A percentile compares a stretch with the other conserved stretches of the same genome.
phyloP scores from a whole-genome alignment of 495 filamentous ascomycete genomes.

The Parathielavia hyrcaniae region DNA sequence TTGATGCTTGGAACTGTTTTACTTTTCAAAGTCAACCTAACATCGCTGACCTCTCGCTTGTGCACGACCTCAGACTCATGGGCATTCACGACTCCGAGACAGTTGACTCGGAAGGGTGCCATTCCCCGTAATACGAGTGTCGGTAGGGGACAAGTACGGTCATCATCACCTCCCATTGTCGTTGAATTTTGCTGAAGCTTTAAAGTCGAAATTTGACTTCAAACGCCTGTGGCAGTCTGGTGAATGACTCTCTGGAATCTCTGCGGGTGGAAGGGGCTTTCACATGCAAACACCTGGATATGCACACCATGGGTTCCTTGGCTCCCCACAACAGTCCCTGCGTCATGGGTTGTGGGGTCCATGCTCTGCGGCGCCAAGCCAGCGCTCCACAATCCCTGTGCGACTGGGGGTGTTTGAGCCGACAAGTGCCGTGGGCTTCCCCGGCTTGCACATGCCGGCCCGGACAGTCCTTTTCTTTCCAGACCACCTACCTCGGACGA shows the following conservation, averaged over 20 bases:
- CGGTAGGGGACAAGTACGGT: too few relatives aligned
- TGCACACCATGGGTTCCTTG: not conserved
- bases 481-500: not conserved
- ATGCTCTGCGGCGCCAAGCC: not conserved
- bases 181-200: too few relatives aligned
- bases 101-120: too few relatives aligned
- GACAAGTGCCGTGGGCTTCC: constrained; percentile 25
- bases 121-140: too few relatives aligned
- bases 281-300: not conserved
- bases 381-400: constrained; percentile 3
- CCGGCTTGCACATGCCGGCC: constrained; percentile 8
- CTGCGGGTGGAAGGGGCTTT: not conserved
- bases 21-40: too few relatives aligned
- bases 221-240: too few relatives aligned
- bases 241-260: not conserved
- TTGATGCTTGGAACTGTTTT: too few relatives aligned
- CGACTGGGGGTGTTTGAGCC: constrained; percentile 17
- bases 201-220: too few relatives aligned
- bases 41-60: too few relatives aligned
- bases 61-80: too few relatives aligned
- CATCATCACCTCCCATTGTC: too few relatives aligned
- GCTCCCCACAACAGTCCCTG: constrained; percentile 9
- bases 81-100: too few relatives aligned
- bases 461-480: not conserved
- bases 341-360: constrained; percentile 16